Percentiles rank a stretch among this genome's conserved stretches.
Evolutionary conservation across 2,329 filamentous ascomycete genomes (phyloP).

Genomic region (Ceratocystis lukuohia): DNA sequence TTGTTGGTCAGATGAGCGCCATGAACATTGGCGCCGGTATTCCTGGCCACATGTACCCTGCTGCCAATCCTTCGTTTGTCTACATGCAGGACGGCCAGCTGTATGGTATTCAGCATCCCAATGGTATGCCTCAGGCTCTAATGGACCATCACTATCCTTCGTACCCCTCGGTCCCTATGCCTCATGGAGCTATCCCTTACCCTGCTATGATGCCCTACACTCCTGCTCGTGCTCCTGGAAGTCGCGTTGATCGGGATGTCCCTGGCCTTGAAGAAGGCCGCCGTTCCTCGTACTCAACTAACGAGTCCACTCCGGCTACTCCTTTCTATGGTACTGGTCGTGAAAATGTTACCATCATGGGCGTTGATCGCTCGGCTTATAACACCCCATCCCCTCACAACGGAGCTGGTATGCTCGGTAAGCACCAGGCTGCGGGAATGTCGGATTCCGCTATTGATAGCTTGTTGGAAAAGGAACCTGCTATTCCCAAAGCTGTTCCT

Average conservation of each 20-base stretch:
- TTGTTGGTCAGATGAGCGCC: slow-evolving; percentile 21
- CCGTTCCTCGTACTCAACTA: slow-evolving; percentile 54
- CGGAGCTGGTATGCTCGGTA: slow-evolving; percentile 33
- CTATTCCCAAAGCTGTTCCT: slow-evolving; percentile 77
- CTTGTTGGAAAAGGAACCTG: slow-evolving; percentile 60
- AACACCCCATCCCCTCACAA: slow-evolving; percentile 55
- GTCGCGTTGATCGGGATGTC: slow-evolving; percentile 36
- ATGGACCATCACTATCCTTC: slow-evolving; percentile 11
- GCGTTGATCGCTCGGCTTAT: slow-evolving; percentile 49
- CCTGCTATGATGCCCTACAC: slow-evolving; percentile 37
- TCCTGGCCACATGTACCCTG: slow-evolving; percentile 11
- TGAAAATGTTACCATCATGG: slow-evolving; percentile 41
- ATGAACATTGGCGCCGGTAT: slow-evolving; percentile 27
- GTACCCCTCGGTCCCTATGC: slow-evolving; percentile 24
- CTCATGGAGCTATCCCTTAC: slow-evolving; percentile 26
- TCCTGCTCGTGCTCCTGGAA: slow-evolving; percentile 39
- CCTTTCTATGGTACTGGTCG: slow-evolving; percentile 48
- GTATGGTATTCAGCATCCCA: slow-evolving; percentile 25
- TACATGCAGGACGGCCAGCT: slow-evolving; percentile 29
- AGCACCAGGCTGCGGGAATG: slow-evolving; percentile 30
- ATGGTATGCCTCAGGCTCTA: slow-evolving; percentile 11
- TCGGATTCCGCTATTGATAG: slow-evolving; percentile 45
- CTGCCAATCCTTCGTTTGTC: slow-evolving; percentile 21
- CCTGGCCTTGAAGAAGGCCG: slow-evolving; percentile 48
- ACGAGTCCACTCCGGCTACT: slow-evolving; percentile 51